Evolutionary conservation across 805 yeast genomes (phyloP), one percentile per base, ranked within the genome.

Genomic region (Isabelozyma pseudorhagii): DNA sequence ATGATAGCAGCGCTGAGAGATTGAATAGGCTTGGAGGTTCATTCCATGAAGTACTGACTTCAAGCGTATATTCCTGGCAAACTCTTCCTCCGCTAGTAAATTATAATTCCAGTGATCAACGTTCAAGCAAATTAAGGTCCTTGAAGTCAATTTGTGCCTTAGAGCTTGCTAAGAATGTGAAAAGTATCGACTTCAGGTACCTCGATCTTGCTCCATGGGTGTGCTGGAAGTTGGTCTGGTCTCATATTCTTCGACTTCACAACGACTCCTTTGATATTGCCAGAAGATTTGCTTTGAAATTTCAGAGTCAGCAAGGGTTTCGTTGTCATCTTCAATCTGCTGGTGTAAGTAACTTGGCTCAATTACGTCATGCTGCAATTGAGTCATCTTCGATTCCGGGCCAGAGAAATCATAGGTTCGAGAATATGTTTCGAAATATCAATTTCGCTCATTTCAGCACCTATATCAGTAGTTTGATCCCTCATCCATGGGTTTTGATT

Each of bases 201-300:
- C 50, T 72, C 10, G 54, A 54, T 6, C 50, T 54, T 13, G 66
- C 67, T 1, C 54, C 72, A 6, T 60, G 68, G 54, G 42, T 62
- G 13, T 63, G 67, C 50, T 65, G 74, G 66, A 50, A 43, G 14
- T 34, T 52, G 15, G 71, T 74, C 2, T 74, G 79, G 79, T 53
- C 56, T 3, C 27, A 49, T 18, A 56, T 72, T 3, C 49, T 69
- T 34, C 38, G 39, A 9, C 27, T 53, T 17, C 58, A 63, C 29
- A 58, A 56, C 14, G 79, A 74, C 51, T 63, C 68, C 46, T 62
- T 70, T 8, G 53, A 53, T 6, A 55, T 63, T 5, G 70, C 67
- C 47, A 50, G 54, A 3, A 48, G 62, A 31, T 74, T 73, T 55
- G 66, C 68, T 8, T 29, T 50, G 6, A 51, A 47, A 9, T 63